Percentiles rank a stretch among this genome's conserved stretches.
phyloP scores from a whole-genome alignment of 2,329 filamentous ascomycete genomes.

The Epicoccum nigrum region DNA sequence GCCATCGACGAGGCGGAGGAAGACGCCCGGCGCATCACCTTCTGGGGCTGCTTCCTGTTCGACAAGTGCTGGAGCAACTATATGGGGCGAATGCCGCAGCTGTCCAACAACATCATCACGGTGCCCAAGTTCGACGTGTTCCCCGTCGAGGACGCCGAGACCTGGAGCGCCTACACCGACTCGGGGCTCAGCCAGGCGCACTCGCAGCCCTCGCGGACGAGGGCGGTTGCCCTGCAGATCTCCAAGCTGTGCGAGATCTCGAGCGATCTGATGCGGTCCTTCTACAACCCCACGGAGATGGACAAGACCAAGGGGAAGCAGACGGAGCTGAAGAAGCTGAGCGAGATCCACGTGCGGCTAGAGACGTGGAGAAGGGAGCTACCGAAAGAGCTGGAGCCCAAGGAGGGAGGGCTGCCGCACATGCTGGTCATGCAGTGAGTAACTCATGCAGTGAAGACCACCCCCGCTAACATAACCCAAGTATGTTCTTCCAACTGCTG shows the following conservation, averaged over 20 bases:
- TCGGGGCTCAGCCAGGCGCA: constrained; percentile 74
- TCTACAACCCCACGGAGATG: constrained; percentile 79
- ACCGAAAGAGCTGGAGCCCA: constrained; percentile 85
- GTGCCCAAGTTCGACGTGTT: constrained; percentile 91
- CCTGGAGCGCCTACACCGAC: constrained; percentile 90
- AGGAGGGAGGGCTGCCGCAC: constrained; percentile 86
- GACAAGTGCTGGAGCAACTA: constrained; percentile 99
- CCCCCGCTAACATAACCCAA: constrained; percentile 51
- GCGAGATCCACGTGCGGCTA: constrained; percentile 85
- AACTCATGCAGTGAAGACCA: no score
- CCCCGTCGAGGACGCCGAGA: constrained; percentile 81
- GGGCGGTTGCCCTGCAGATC: constrained; percentile 75
- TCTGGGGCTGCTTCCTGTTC: constrained; percentile 98
- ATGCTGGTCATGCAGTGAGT: constrained; percentile 87
- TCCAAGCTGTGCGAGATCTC: constrained; percentile 90
- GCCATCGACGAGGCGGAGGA: constrained; percentile 79
- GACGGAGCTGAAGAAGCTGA: constrained; percentile 87
- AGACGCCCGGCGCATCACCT: constrained; percentile 88
- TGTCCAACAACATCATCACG: constrained; percentile 79
- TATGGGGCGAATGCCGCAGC: constrained; percentile 85
- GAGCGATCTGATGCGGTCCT: constrained; percentile 84
- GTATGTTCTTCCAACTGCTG: constrained; percentile 96
- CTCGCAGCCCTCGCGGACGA: constrained; percentile 80
- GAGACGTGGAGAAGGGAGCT: constrained; percentile 88
- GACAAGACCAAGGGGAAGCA: constrained; percentile 73